phyloP scores from a whole-genome alignment of 305 asterid genomes.

The Fraxinus greggii region DNA sequence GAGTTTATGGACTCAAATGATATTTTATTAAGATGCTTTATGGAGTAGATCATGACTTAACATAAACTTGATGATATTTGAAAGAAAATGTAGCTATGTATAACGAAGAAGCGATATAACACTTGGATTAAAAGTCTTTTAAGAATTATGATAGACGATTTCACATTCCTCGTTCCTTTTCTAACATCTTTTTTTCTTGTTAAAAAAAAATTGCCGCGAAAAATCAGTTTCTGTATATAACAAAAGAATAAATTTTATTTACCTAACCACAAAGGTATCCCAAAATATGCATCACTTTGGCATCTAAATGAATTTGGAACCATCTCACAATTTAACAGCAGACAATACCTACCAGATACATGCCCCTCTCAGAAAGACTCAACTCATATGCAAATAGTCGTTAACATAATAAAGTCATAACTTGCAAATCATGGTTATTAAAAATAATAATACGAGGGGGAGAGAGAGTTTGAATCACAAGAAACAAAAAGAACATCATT shows the following conservation, averaged over 20 bases:
- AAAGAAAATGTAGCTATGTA: neutral
- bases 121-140: neutral
- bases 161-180: neutral
- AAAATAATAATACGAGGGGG: neutral
- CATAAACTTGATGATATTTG: neutral
- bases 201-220: neutral
- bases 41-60: neutral
- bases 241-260: no score
- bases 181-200: neutral
- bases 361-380: neutral
- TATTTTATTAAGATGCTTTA: no score
- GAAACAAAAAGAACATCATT: constrained; percentile 20
- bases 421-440: neutral
- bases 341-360: neutral
- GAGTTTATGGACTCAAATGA: neutral
- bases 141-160: neutral
- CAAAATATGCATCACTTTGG: neutral
- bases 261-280: neutral
- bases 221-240: neutral
- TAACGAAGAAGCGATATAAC: neutral
- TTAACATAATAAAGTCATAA: neutral
- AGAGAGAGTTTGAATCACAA: neutral
- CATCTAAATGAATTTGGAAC: neutral
- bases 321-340: constrained; percentile 5
- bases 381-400: neutral